A percentile compares a stretch with the other conserved stretches of the same genome.
Conservation (phyloP, 1,139 yeast genomes). For the Saccharomyces hybrid region DNA sequence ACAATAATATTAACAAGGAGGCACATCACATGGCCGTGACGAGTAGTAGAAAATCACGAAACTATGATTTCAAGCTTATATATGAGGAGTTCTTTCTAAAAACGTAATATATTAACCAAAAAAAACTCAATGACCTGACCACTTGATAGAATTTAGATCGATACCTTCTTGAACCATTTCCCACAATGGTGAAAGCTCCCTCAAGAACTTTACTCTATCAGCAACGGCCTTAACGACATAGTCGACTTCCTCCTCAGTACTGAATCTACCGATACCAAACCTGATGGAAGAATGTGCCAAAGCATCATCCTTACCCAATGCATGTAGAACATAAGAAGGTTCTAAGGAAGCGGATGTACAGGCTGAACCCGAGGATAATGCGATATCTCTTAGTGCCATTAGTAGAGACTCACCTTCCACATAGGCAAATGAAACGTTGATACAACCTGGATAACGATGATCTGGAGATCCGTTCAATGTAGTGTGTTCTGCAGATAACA, state of each 20-base stretch:
- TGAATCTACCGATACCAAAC: slow-evolving; percentile 94
- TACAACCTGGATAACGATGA: slow-evolving; percentile 83
- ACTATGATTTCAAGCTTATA: neutral
- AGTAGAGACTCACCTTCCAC: slow-evolving; percentile 95
- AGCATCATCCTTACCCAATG: slow-evolving; percentile 97
- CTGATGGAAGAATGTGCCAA: slow-evolving; percentile 95
- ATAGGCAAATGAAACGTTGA: slow-evolving; percentile 91
- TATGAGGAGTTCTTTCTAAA: neutral
- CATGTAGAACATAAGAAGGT: slow-evolving; percentile 94
- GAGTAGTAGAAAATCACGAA: neutral
- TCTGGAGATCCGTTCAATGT: slow-evolving; percentile 78
- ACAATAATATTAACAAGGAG: neutral
- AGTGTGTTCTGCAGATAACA: slow-evolving; percentile 79
- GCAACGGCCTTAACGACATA: slow-evolving; percentile 83
- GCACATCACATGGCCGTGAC: neutral
- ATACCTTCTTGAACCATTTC: slow-evolving; percentile 99
- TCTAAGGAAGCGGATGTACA: slow-evolving; percentile 98
- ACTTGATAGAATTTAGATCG: slow-evolving; percentile 85
- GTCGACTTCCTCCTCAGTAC: slow-evolving; percentile 93
- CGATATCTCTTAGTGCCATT: slow-evolving; percentile 97
- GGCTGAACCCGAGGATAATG: slow-evolving; percentile 95
- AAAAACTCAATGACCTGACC: slow-evolving; percentile 77
- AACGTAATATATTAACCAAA: neutral
- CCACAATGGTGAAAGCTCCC: slow-evolving; percentile 95
- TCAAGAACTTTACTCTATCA: slow-evolving; percentile 82